Evolutionary conservation across 108 stramenopile species (phyloP).

Genomic region (Fragilariopsis cylindrus): DNA sequence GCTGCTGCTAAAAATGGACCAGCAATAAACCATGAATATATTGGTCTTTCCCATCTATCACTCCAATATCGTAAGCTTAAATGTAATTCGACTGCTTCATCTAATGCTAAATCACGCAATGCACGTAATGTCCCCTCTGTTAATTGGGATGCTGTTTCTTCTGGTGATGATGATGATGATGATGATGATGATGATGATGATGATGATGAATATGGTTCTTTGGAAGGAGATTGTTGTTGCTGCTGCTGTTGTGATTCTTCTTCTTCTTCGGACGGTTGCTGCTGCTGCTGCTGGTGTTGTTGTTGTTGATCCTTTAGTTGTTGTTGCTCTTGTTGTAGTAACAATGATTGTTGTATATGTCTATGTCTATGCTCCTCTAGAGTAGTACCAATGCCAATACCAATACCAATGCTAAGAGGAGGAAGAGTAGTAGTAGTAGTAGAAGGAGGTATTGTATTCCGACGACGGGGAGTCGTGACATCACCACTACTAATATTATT

Average conservation of each 20-base stretch:
- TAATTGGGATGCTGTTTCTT: slow-evolving; percentile 79
- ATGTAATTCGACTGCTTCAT: slow-evolving; percentile 80
- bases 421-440: too few species aligned
- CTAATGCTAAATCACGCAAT: slow-evolving; percentile 77
- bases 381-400: too few species aligned
- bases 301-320: neutral
- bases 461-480: slow-evolving; percentile 1
- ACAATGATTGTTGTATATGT: neutral
- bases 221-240: too few species aligned
- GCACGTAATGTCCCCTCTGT: slow-evolving; percentile 84
- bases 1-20: too few species aligned
- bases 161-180: slow-evolving; percentile 24
- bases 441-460: neutral
- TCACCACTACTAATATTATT: too few species aligned
- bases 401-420: too few species aligned
- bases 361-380: too few species aligned
- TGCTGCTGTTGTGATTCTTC: neutral
- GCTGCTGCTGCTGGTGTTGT: neutral
- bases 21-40: slow-evolving; percentile 77
- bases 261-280: neutral
- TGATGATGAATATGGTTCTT: too few species aligned
- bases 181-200: too few species aligned
- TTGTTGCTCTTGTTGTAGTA: neutral
- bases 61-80: slow-evolving; percentile 74
- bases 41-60: slow-evolving; percentile 72